A percentile compares a stretch with the other conserved stretches of the same genome.
Conservation (phyloP, 2,329 filamentous ascomycete genomes). For the Talaromyces amestolkiae region DNA sequence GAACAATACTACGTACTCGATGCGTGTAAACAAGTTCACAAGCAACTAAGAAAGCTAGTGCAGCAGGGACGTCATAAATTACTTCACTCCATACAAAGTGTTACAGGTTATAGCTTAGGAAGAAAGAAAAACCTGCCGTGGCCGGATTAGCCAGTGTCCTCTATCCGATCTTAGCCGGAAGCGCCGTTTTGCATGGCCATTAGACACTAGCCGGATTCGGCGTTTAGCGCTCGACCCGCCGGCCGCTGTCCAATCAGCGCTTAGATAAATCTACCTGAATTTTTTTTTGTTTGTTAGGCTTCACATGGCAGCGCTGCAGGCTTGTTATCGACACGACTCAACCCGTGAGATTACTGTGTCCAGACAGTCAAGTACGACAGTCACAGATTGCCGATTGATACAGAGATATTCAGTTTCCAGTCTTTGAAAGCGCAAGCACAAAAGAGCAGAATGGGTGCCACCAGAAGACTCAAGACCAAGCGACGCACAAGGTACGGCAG, state of each 20-base stretch:
- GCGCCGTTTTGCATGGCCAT: background rate
- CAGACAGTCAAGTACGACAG: too few species aligned
- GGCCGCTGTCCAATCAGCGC: slow-evolving; percentile 23
- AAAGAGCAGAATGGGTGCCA: slow-evolving; percentile 61
- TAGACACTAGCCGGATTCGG: background rate
- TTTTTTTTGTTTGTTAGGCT: slow-evolving; percentile 2
- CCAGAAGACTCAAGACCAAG: slow-evolving; percentile 68
- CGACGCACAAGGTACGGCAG: slow-evolving; percentile 62
- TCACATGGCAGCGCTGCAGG: background rate
- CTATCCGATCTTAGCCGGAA: slow-evolving; percentile 16
- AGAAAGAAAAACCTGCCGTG: background rate
- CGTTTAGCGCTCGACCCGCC: background rate
- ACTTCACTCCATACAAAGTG: slow-evolving; percentile 13
- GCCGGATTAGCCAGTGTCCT: background rate
- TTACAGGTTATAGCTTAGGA: background rate
- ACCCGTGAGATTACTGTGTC: background rate
- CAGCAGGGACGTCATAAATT: slow-evolving; percentile 33
- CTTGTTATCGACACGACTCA: background rate
- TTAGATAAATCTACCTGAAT: slow-evolving; percentile 17
- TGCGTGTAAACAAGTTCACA: background rate
- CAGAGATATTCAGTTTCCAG: slow-evolving; percentile 16
- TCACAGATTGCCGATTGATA: background rate
- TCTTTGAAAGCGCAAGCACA: background rate
- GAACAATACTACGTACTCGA: background rate
- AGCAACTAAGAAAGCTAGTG: slow-evolving; percentile 18